Evolutionary conservation across 768 basidiomycete species (phyloP), one percentile per base, ranked within the genome.

Genomic region (Asterophora parasitica): DNA sequence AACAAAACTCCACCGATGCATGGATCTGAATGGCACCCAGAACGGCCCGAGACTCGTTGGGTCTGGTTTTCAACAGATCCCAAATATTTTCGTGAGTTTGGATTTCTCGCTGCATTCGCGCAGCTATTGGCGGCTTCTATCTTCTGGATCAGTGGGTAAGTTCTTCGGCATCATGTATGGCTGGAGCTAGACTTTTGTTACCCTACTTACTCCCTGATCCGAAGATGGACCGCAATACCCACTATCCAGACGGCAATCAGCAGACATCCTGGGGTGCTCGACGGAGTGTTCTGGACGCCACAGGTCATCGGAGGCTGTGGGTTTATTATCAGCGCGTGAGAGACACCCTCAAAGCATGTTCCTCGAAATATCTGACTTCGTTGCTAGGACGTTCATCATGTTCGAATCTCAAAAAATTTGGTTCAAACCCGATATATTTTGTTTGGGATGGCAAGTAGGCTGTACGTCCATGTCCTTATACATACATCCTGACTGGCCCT

Each of bases 301-400:
- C 81, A 83, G 53, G 79, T 84, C 8, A 57, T 83, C 15, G 82
- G 82, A 32, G 82, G 81, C 0, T 62, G 61, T 1, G 81, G 82
- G 1, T 84, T 82, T 58, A 72, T 82, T 43, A 68, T 81, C 42
- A 73, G 73, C 53, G 60, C 69, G 71, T 71, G 48, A n/a, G n/a
- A n/a, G n/a, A n/a, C n/a, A n/a, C n/a, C n/a, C n/a, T n/a, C n/a
- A n/a, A n/a, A n/a, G n/a, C n/a, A n/a, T n/a, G n/a, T n/a, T n/a
- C n/a, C n/a, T n/a, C n/a, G n/a, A n/a, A n/a, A 11, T 35, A 15
- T 23, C 28, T 17, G 4, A 31, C 3, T 19, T 38, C 4, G n/a
- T 17, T 40, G n/a, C 10, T 4, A 42, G 40, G 28, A 37, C 28
- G 3, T 58, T 79, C 15, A 60, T 77, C 40, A 77, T 79, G 73